A percentile compares a stretch with the other conserved stretches of the same genome.
phyloP scores from a whole-genome alignment of 257 asterid genomes.

The Solanum raphanifolium region DNA sequence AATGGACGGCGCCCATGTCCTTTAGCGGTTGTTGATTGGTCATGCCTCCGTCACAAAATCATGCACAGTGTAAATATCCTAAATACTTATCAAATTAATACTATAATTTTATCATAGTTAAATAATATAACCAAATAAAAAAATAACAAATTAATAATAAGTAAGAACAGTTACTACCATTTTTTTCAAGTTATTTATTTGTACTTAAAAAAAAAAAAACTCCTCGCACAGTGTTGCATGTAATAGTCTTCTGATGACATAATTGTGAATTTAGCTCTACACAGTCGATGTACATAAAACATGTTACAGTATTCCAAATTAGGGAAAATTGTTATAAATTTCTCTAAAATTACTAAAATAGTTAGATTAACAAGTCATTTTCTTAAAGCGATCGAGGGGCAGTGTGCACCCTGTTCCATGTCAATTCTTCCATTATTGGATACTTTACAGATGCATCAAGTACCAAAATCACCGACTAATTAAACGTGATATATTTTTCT shows the following conservation, averaged over 20 bases:
- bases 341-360: background rate
- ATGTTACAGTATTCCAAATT: background rate
- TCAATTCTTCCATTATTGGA: background rate
- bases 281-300: background rate
- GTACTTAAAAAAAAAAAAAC: too few species aligned
- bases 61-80: background rate
- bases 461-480: background rate
- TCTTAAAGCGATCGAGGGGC: background rate
- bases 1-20: background rate
- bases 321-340: background rate
- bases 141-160: background rate
- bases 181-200: too few species aligned
- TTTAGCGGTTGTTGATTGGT: background rate
- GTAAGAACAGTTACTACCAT: too few species aligned
- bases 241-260: background rate
- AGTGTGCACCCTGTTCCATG: background rate
- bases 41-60: background rate
- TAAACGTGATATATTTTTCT: background rate
- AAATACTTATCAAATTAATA: background rate
- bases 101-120: background rate
- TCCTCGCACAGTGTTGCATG: background rate
- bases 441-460: background rate
- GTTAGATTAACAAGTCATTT: background rate
- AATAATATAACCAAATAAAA: too few species aligned
- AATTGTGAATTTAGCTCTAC: background rate